Percentiles rank a stretch among this genome's conserved stretches.
Conservation (phyloP, 148 eudicot species). For the Spergularia marina region DNA sequence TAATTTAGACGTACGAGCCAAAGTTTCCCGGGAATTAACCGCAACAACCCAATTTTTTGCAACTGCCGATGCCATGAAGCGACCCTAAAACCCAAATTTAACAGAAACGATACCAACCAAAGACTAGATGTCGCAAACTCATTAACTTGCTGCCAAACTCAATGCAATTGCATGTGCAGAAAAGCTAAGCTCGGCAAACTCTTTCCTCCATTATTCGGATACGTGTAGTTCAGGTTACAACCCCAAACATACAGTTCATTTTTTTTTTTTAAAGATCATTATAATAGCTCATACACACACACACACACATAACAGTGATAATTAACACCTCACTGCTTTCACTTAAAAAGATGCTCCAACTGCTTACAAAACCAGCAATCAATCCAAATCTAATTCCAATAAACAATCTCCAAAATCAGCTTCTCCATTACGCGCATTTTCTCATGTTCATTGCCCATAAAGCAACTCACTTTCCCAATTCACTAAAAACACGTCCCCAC, state of each 20-base stretch:
- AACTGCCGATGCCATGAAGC: no score
- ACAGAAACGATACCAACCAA: neutral
- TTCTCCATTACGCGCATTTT: neutral
- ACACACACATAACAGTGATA: neutral
- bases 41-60: no score
- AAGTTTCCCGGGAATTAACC: no score
- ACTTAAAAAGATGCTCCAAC: neutral
- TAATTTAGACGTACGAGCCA: no score
- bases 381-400: constrained; percentile 9
- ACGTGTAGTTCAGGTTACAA: constrained; percentile 24
- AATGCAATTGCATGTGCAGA: constrained; percentile 22
- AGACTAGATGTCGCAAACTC: constrained; percentile 11
- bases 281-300: neutral
- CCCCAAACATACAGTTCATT: neutral
- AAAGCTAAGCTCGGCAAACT: constrained; percentile 10
- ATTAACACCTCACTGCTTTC: neutral
- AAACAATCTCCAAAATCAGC: neutral
- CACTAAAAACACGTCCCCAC: neutral
- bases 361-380: constrained; percentile 6
- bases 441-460: neutral
- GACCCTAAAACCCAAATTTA: no score
- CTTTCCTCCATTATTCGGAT: constrained; percentile 4
- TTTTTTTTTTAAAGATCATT: neutral
- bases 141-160: constrained; percentile 1
- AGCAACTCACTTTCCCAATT: neutral